Evolutionary conservation across 1,139 yeast genomes (phyloP), one percentile per base, ranked within the genome.

Genomic region (Entelexis paramagnoliae): DNA sequence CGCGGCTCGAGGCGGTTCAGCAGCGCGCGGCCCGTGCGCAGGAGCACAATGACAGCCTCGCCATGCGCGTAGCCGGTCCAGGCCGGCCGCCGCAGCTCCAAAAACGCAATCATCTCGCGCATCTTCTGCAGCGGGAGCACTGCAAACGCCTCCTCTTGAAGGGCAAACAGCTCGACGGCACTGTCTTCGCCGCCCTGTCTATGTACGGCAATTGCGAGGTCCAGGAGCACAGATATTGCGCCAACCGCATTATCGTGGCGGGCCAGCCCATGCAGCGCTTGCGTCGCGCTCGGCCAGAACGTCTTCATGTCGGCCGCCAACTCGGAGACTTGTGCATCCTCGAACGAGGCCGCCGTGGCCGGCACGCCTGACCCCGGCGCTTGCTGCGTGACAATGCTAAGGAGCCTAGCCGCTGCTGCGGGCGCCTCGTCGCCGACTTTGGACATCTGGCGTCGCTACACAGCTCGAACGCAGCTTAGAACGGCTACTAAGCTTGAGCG

Each of bases 21-120:
- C 20, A 71, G 54, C 8, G 68, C 60, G 47, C 69, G 70, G 50
- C 71, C 66, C 22, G 68, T 58, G 4, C 75, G 63, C 30, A 71
- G 64, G 42, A 71, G 55, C 1, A 66, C 64, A 10, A 68, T 64
- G 7, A 74, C 50, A n/a, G 46, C 39, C 71, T 1, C 70, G 70
- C 8, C 68, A 63, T 49, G 61, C 53, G n/a, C 59, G 57, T 9
- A 70, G 68, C n/a, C 42, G 8, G 67, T 60, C 7, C 69, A 53
- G 19, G 50, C 55, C 6, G 51, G 38, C 44, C 64, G 64, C 20
- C 73, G 60, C 2, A 62, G 55, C 22, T 62, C 63, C 51, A 71
- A 50, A 50, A 62, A 71, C 2, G 64, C 61, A 68, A 73, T 69
- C 47, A 71, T 68, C 40, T 48, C 48, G 29, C 62, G 64, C 49